Conservation (phyloP, 108 stramenopile genomes). For the Nannochloropsis salina region DNA sequence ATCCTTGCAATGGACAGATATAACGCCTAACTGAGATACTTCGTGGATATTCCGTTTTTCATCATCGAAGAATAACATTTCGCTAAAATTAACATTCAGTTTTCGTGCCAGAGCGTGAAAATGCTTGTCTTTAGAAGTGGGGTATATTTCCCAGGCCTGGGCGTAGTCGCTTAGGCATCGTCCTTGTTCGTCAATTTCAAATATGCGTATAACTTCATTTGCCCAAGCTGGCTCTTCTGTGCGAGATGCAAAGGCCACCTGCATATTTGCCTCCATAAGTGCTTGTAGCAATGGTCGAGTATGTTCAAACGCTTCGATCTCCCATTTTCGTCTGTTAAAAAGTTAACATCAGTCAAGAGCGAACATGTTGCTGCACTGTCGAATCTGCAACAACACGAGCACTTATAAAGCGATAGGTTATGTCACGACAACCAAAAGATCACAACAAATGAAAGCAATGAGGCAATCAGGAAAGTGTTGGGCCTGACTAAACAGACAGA, state of each 20-base stretch:
- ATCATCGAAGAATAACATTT: constrained; percentile 34
- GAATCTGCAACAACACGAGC: neutral
- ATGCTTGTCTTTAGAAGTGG: constrained; percentile 13
- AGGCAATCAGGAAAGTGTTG: neutral
- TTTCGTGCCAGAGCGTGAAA: neutral
- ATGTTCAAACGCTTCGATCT: neutral
- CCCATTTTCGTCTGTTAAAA: neutral
- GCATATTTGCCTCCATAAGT: neutral
- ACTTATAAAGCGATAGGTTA: too few relatives aligned
- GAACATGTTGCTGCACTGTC: neutral
- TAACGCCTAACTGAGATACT: constrained; percentile 12
- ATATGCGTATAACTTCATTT: constrained; percentile 10
- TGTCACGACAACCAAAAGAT: too few relatives aligned
- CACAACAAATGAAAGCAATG: neutral
- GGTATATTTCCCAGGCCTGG: constrained; percentile 24
- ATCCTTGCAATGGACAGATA: constrained; percentile 22
- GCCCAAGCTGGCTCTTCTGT: constrained; percentile 35
- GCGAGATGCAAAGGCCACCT: constrained; percentile 23
- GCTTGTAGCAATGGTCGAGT: neutral
- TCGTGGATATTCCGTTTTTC: constrained; percentile 19
- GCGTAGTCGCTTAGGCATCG: constrained; percentile 6
- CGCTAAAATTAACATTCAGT: constrained; percentile 6
- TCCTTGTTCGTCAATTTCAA: constrained; percentile 21
- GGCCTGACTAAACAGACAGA: neutral
- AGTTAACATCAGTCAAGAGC: neutral